These are phyloP conservation scores for Inonotus obliquus DNA, from an alignment of 1,284 basidiomycete genomes.

Conservation along the genomic window DNA sequence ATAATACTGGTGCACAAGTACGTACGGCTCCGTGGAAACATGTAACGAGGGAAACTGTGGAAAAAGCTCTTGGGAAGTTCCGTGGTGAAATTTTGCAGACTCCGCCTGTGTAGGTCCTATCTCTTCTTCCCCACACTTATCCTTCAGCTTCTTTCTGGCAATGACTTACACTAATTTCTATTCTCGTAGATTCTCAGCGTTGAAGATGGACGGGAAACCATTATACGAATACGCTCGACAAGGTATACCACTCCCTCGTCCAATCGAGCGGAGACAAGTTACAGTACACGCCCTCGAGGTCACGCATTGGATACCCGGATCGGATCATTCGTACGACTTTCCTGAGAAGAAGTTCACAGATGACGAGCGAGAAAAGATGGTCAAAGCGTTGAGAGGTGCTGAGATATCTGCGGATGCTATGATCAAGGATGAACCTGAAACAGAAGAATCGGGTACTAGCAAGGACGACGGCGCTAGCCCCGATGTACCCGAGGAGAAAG, in stretches of 20 bases:
- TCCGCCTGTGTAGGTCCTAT: slow-evolving; percentile 77
- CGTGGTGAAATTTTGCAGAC: slow-evolving; percentile 86
- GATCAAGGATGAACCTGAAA: slow-evolving; percentile 29
- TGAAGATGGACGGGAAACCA: slow-evolving; percentile 97
- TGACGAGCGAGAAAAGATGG: slow-evolving; percentile 69
- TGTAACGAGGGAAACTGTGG: slow-evolving; percentile 75
- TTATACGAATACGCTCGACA: slow-evolving; percentile 95
- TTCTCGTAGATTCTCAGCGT: slow-evolving; percentile 80
- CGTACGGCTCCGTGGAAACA: slow-evolving; percentile 78
- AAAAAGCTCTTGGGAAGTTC: slow-evolving; percentile 71
- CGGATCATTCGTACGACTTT: slow-evolving; percentile 62
- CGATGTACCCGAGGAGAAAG: slow-evolving; percentile 25
- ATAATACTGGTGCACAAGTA: slow-evolving; percentile 80
- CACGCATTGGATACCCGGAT: slow-evolving; percentile 58
- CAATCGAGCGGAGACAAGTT: slow-evolving; percentile 85
- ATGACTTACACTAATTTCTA: background rate
- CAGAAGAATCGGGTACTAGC: slow-evolving; percentile 28
- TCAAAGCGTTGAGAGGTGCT: slow-evolving; percentile 52
- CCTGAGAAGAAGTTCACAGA: slow-evolving; percentile 66
- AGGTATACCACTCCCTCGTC: slow-evolving; percentile 85
- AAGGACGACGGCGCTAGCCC: slow-evolving; percentile 23
- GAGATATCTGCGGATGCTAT: slow-evolving; percentile 26
- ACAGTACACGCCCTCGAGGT: slow-evolving; percentile 79
- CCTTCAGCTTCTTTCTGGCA: slow-evolving; percentile 15
- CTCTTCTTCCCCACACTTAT: slow-evolving; percentile 13